phyloP scores from a whole-genome alignment of 164 flowering plant species.

The Macadamia integrifolia region DNA sequence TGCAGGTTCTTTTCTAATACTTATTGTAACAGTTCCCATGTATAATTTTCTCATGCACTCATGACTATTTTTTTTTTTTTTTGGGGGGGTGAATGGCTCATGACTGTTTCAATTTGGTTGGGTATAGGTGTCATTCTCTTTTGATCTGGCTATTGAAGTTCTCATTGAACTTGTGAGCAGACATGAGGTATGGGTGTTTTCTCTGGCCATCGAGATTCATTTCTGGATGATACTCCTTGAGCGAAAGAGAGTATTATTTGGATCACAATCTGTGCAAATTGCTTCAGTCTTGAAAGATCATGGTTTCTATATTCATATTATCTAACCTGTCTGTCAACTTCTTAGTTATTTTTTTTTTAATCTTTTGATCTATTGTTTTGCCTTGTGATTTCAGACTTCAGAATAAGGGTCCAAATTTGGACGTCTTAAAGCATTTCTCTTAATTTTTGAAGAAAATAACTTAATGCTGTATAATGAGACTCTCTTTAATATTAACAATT shows the following conservation, averaged over 20 bases:
- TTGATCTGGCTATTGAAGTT: conserved; percentile 88
- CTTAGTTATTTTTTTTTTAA: too few relatives aligned
- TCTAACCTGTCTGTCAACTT: too few relatives aligned
- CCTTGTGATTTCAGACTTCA: too few relatives aligned
- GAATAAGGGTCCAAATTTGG: too few relatives aligned
- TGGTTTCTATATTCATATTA: too few relatives aligned
- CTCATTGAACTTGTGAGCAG: conserved; percentile 80
- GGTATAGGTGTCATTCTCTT: conserved; percentile 62
- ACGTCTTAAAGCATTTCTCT: too few relatives aligned
- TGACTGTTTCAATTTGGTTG: conserved; percentile 1
- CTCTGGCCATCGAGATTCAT: not conserved
- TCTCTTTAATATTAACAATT: too few relatives aligned
- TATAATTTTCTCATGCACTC: not conserved
- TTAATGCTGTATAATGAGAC: too few relatives aligned
- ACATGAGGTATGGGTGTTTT: conserved; percentile 62
- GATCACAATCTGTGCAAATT: not conserved
- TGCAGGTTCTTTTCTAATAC: conserved; percentile 48
- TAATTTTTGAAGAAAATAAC: too few relatives aligned
- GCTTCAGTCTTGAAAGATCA: not conserved
- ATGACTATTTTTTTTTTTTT: too few relatives aligned
- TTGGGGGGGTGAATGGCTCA: too few relatives aligned
- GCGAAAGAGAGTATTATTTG: not conserved
- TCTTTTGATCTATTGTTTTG: too few relatives aligned
- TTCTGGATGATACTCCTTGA: not conserved
- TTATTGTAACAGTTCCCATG: not conserved